Percentiles rank a stretch among this genome's conserved stretches.
Conservation (phyloP, 306 rosid species). For the Dalbergia cochinchinensis region DNA sequence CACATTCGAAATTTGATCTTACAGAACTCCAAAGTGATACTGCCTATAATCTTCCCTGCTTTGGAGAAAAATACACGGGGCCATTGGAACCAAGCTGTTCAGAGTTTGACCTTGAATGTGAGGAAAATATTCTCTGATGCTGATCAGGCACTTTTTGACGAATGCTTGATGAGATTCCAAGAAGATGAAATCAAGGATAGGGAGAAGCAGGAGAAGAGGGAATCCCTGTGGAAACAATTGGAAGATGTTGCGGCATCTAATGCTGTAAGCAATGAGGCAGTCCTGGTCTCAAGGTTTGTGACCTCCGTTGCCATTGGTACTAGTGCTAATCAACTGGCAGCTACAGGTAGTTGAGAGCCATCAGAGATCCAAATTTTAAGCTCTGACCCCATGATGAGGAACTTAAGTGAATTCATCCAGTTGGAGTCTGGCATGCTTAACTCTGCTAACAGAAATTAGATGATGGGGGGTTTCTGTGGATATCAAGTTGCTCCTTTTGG, state of each 20-base stretch:
- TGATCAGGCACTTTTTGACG: constrained; percentile 63
- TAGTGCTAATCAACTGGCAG: constrained; percentile 46
- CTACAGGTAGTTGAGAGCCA: constrained; percentile 46
- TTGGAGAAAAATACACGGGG: constrained; percentile 61
- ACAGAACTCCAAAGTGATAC: constrained; percentile 62
- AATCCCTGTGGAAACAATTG: constrained; percentile 65
- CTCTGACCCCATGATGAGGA: constrained; percentile 36
- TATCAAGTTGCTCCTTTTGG: constrained; percentile 38
- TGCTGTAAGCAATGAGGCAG: constrained; percentile 58
- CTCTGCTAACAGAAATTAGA: constrained; percentile 24
- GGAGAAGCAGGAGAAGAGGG: constrained; percentile 64
- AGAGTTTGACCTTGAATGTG: constrained; percentile 72
- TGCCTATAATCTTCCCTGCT: constrained; percentile 69
- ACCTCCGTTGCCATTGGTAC: constrained; percentile 56
- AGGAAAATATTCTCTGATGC: constrained; percentile 66
- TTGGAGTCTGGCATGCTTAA: constrained; percentile 9
- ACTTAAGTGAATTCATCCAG: constrained; percentile 19
- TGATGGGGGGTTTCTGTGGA: constrained; percentile 41
- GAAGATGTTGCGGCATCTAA: constrained; percentile 65
- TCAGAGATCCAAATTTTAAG: constrained; percentile 19
- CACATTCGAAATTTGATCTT: constrained; percentile 71
- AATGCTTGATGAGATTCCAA: constrained; percentile 58
- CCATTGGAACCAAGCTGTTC: constrained; percentile 82
- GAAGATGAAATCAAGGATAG: constrained; percentile 63
- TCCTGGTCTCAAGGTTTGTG: constrained; percentile 56